Percentiles rank a stretch among this genome's conserved stretches.
These are phyloP conservation scores for Penicillium expansum DNA, from an alignment of 2,329 filamentous ascomycete genomes.

Conservation along the genomic window DNA sequence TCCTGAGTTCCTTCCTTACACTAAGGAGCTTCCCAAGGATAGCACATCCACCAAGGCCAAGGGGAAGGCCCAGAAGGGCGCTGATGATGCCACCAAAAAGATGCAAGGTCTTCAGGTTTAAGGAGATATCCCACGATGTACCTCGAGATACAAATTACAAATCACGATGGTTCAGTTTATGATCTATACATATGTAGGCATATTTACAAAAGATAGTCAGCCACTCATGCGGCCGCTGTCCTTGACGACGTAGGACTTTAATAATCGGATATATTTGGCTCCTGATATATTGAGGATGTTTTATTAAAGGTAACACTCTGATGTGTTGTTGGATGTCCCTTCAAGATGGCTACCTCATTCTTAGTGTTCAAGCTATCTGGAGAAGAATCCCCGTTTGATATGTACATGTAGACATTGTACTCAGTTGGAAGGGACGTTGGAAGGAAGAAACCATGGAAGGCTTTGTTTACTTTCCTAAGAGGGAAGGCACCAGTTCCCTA, in stretches of 20 bases:
- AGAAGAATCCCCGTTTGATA: too few species aligned
- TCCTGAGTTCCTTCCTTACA: constrained; percentile 84
- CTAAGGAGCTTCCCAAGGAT: constrained; percentile 80
- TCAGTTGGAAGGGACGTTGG: too few species aligned
- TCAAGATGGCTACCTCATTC: too few species aligned
- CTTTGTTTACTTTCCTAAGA: too few species aligned
- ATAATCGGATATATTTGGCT: not conserved
- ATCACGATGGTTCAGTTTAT: not conserved
- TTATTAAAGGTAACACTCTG: not conserved
- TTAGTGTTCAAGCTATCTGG: too few species aligned
- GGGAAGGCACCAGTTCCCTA: too few species aligned
- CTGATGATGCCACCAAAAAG: constrained; percentile 40
- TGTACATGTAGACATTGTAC: too few species aligned
- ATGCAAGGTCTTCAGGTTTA: constrained; percentile 44
- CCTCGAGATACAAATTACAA: not conserved
- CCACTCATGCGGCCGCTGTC: not conserved
- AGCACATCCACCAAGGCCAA: constrained; percentile 60
- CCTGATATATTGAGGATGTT: not conserved
- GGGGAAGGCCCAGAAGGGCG: constrained; percentile 31
- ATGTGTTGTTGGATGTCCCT: too few species aligned
- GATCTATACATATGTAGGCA: not conserved
- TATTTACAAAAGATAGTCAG: not conserved
- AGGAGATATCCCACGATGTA: constrained; percentile 1
- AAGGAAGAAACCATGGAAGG: too few species aligned
- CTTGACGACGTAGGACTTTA: not conserved